Conservation (phyloP, 352 stramenopile species). For the Globisporangium cederbergense region DNA sequence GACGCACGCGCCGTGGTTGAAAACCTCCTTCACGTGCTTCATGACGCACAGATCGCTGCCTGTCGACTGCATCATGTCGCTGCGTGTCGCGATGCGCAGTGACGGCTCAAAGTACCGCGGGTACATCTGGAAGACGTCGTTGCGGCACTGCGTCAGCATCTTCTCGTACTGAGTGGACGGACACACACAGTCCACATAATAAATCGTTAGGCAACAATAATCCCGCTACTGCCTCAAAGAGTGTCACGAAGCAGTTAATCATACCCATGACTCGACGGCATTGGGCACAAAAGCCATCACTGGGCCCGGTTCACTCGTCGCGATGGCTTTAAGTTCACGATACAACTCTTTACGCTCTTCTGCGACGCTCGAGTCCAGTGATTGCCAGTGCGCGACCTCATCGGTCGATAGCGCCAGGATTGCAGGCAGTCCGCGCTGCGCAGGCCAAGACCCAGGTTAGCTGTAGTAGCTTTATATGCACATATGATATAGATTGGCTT, state of each 20-base stretch:
- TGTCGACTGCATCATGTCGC: conserved; percentile 1
- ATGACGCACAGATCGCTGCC: conserved; percentile 17
- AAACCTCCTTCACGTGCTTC: conserved; percentile 49
- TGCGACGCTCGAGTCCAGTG: conserved; percentile 31
- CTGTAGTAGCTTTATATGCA: conserved; percentile 10
- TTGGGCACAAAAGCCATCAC: conserved; percentile 18
- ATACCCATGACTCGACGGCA: conserved; percentile 29
- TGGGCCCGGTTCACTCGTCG: conserved; percentile 16
- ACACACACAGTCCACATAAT: background rate
- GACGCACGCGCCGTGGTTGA: conserved; percentile 21
- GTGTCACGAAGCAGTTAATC: background rate
- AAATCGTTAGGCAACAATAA: background rate
- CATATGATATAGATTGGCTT: background rate
- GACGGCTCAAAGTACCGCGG: conserved; percentile 51
- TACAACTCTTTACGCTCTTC: conserved; percentile 32
- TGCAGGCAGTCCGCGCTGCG: conserved; percentile 47
- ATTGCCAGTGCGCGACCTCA: conserved; percentile 34
- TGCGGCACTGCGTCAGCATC: conserved; percentile 39
- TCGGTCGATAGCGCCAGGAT: conserved; percentile 48
- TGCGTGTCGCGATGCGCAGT: conserved; percentile 29
- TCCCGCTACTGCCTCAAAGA: background rate
- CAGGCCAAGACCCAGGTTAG: background rate
- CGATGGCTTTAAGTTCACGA: conserved; percentile 26
- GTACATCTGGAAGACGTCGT: conserved; percentile 68
- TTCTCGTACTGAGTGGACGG: conserved; percentile 28